Percentiles rank a stretch among this genome's conserved stretches.
These are phyloP conservation scores for Phytophthora cryptogea DNA, from an alignment of 352 stramenopile genomes.

Conservation along the genomic window DNA sequence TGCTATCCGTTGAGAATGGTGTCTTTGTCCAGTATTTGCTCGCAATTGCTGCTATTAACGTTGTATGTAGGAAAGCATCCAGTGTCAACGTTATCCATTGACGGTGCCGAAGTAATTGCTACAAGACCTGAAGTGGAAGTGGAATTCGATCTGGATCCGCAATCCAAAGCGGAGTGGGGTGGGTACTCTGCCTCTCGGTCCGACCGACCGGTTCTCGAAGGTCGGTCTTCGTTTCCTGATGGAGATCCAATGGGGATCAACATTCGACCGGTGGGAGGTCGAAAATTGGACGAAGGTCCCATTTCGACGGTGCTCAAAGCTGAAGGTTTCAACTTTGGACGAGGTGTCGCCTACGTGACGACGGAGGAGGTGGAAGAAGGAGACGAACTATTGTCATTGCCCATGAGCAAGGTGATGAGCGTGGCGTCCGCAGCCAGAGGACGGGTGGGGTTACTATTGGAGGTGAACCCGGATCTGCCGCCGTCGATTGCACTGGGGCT, in stretches of 20 bases:
- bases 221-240: conserved; percentile 14
- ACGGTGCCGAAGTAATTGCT: conserved; percentile 19
- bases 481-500: conserved; percentile 43
- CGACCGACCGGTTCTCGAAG: conserved; percentile 27
- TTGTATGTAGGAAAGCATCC: not conserved
- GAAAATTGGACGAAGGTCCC: conserved; percentile 7
- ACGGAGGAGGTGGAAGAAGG: conserved; percentile 19
- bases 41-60: conserved; percentile 11
- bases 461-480: conserved; percentile 51
- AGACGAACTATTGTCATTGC: conserved; percentile 36
- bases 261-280: conserved; percentile 10
- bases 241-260: conserved; percentile 18
- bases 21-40: conserved; percentile 8
- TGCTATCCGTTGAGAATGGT: conserved; percentile 9
- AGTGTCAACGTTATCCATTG: conserved; percentile 20
- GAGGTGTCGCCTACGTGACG: conserved; percentile 37
- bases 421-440: conserved; percentile 33
- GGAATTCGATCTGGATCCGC: conserved; percentile 38
- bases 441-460: conserved; percentile 41
- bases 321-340: conserved; percentile 49
- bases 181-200: conserved; percentile 18
- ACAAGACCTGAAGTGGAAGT: conserved; percentile 31
- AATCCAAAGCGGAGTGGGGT: conserved; percentile 30
- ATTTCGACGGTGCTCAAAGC: conserved; percentile 33
- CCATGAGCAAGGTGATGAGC: conserved; percentile 46